Conservation (phyloP, 352 stramenopile species). For the Phytophthora constricta region DNA sequence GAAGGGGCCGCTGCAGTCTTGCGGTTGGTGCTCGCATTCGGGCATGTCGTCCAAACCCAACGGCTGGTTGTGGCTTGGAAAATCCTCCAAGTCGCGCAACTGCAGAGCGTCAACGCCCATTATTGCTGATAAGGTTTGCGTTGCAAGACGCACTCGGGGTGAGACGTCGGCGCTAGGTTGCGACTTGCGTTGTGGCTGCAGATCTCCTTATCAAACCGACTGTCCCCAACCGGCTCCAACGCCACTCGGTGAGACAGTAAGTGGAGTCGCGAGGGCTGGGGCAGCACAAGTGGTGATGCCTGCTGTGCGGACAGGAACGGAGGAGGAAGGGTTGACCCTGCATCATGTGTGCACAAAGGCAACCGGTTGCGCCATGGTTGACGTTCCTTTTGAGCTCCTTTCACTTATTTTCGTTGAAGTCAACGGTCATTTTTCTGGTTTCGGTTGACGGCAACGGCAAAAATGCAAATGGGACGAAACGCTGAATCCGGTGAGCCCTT, state of each 20-base stretch:
- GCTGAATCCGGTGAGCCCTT: too few relatives aligned
- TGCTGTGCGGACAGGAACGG: constrained; percentile 6
- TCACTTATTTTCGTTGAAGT: neutral
- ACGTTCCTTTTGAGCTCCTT: neutral
- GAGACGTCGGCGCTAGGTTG: neutral
- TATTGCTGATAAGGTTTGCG: neutral
- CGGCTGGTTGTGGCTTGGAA: constrained; percentile 11
- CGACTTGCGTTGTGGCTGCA: constrained; percentile 22
- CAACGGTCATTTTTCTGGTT: neutral
- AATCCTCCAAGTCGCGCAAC: constrained; percentile 15
- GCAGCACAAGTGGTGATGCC: constrained; percentile 7
- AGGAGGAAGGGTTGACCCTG: neutral
- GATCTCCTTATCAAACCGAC: constrained; percentile 3
- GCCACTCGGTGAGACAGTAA: constrained; percentile 32
- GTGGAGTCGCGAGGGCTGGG: constrained; percentile 30
- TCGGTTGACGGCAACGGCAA: neutral
- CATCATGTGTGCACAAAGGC: neutral
- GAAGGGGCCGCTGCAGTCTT: constrained; percentile 17
- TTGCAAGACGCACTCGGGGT: neutral
- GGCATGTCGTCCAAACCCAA: constrained; percentile 1
- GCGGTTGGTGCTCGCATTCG: constrained; percentile 20
- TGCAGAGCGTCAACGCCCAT: constrained; percentile 39
- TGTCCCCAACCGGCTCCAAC: constrained; percentile 25
- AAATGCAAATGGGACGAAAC: neutral
- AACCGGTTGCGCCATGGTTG: neutral